These are phyloP conservation scores for Cercospora canescens DNA, from an alignment of 2,329 filamentous ascomycete species.

Conservation along the genomic window DNA sequence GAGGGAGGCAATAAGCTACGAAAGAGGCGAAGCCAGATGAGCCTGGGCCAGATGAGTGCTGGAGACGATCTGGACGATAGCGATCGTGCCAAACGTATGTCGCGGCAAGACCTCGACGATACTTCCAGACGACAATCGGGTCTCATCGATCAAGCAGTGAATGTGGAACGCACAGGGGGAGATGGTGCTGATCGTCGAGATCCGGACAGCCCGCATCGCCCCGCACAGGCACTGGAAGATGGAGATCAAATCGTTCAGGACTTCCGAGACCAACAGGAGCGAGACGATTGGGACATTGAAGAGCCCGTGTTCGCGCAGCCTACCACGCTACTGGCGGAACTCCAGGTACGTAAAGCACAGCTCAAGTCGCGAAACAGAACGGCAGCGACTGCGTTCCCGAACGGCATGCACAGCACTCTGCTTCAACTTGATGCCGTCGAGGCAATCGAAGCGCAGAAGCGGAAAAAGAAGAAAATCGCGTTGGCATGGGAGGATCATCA, in stretches of 20 bases:
- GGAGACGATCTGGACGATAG: conserved; percentile 27
- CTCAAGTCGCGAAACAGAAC: conserved; percentile 77
- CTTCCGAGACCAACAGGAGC: conserved; percentile 49
- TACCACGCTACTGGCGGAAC: conserved; percentile 86
- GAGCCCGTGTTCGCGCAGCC: conserved; percentile 68
- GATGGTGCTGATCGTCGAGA: conserved; percentile 32
- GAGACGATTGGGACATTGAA: conserved; percentile 40
- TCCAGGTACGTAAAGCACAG: conserved; percentile 87
- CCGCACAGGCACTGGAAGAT: conserved; percentile 26
- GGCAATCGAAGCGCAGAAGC: conserved; percentile 74
- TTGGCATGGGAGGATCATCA: conserved; percentile 83
- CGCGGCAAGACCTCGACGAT: conserved; percentile 22
- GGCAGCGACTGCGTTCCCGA: conserved; percentile 62
- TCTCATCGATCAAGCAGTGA: conserved; percentile 29
- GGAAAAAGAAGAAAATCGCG: conserved; percentile 74
- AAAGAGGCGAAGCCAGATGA: conserved; percentile 37
- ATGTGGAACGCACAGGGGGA: conserved; percentile 33
- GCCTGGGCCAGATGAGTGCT: conserved; percentile 23
- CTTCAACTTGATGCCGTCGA: conserved; percentile 88
- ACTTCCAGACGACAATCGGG: conserved; percentile 20
- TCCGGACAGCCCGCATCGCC: conserved; percentile 19
- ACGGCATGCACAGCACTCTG: conserved; percentile 87
- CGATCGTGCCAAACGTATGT: conserved; percentile 16
- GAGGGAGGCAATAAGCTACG: conserved; percentile 36
- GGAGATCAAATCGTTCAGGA: conserved; percentile 45